Percentiles rank a stretch among this genome's conserved stretches.
phyloP scores from a whole-genome alignment of 2,329 filamentous ascomycete genomes.

The Periconia digitata region DNA sequence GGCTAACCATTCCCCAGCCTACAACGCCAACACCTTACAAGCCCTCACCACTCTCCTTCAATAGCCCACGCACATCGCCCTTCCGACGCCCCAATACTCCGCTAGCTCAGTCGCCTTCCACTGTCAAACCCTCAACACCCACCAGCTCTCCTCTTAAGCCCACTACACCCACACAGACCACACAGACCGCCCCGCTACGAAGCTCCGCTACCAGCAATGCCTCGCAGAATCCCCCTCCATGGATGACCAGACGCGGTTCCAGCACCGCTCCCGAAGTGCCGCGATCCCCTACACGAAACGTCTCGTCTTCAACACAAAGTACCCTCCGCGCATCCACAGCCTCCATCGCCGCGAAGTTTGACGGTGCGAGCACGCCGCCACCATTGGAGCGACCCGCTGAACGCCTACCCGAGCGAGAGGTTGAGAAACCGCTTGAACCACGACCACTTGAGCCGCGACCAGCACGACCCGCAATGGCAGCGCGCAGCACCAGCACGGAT shows the following conservation, averaged over 20 bases:
- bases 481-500: slow-evolving; percentile 29
- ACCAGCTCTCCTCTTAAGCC: slow-evolving; percentile 46
- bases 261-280: slow-evolving; percentile 31
- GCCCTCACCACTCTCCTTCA: slow-evolving; percentile 48
- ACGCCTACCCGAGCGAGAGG: slow-evolving; percentile 22
- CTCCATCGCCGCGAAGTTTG: slow-evolving; percentile 41
- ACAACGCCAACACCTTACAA: slow-evolving; percentile 42
- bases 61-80: slow-evolving; percentile 47
- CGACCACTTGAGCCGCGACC: slow-evolving; percentile 13
- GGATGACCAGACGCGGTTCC: slow-evolving; percentile 36
- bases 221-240: slow-evolving; percentile 36
- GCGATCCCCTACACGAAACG: slow-evolving; percentile 29
- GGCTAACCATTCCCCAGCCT: slow-evolving; percentile 23
- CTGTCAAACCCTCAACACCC: slow-evolving; percentile 43
- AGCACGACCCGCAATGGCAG: slow-evolving; percentile 26
- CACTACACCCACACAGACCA: slow-evolving; percentile 32
- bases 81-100: slow-evolving; percentile 49
- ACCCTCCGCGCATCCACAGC: slow-evolving; percentile 24
- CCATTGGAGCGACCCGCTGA: slow-evolving; percentile 26
- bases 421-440: slow-evolving; percentile 49
- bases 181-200: slow-evolving; percentile 21
- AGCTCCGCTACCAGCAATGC: slow-evolving; percentile 38
- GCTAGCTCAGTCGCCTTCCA: slow-evolving; percentile 40
- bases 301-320: slow-evolving; percentile 21
- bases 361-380: slow-evolving; percentile 34